Base-by-base conservation (phyloP, 2,329 filamentous ascomycete species). In the Thielaviopsis punctulata region DNA sequence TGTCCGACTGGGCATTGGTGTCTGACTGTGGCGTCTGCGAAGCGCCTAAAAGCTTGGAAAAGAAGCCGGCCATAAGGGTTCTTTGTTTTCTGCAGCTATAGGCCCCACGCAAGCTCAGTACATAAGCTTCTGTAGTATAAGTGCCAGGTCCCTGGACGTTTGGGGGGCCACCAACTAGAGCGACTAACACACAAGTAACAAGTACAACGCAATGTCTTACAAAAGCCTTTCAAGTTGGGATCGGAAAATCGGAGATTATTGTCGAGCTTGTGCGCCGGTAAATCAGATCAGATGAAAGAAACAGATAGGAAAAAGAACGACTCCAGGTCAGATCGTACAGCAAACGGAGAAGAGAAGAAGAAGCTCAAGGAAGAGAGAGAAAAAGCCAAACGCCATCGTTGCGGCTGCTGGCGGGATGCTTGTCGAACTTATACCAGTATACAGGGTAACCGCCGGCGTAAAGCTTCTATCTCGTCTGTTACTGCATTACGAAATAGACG, bases 31-130 rank as follows among this genome's bases (percentile, higher is more conserved):
- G 7, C 30, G 30, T 9, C 30, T 36, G 30, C 30, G 30, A 36
- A 36, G 45, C 52, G 33, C 52, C 47, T 13, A 55, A 44, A 19
- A 52, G 24, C 43, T 51, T 55, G 7, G 53, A 55, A 45, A 55
- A 55, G 36, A 55, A 55, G 18, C 53, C 45, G 19, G 49, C 49
- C 50, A 44, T 55, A 18, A 23, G 23, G 13, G 45, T 9, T 18
- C n/a, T 15, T 12, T 23, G 7, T 21, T 44, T 15, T 30, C 23
- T n/a, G n/a, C n/a, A n/a, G n/a, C 13, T 46, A 4, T 7, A 46
- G 45, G 45, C 23, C n/a, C n/a, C n/a, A n/a, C n/a, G n/a, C n/a
- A n/a, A n/a, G n/a, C n/a, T n/a, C n/a, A n/a, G n/a, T n/a, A n/a
- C n/a, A n/a, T n/a, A n/a, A n/a, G n/a, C n/a, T 15, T 45, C n/a